phyloP scores from a whole-genome alignment of 805 yeast species.

The Saccharomycopsis olivae region DNA sequence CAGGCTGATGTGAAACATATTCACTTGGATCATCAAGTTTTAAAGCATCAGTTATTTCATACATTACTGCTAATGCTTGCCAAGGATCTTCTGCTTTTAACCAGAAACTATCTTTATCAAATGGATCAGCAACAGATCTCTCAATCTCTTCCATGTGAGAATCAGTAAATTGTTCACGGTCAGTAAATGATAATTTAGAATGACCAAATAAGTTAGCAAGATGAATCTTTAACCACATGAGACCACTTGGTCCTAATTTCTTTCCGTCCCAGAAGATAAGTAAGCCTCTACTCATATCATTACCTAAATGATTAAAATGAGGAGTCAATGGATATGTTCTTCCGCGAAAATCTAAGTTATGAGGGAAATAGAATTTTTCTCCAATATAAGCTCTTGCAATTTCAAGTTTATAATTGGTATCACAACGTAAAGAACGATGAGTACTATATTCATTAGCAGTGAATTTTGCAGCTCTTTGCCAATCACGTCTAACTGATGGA shows the following conservation, averaged over 20 bases:
- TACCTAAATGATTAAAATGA: conserved; percentile 72
- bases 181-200: conserved; percentile 60
- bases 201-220: conserved; percentile 63
- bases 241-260: conserved; percentile 50
- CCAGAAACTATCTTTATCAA: conserved; percentile 55
- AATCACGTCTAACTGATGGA: conserved; percentile 58
- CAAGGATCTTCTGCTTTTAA: conserved; percentile 68
- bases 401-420: conserved; percentile 84
- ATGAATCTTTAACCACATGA: conserved; percentile 69
- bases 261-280: conserved; percentile 71
- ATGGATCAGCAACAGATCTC: conserved; percentile 56
- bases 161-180: conserved; percentile 50
- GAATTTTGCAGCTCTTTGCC: conserved; percentile 52
- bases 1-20: conserved; percentile 61
- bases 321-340: conserved; percentile 78
- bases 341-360: conserved; percentile 73
- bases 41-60: conserved; percentile 53
- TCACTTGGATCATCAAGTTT: conserved; percentile 53
- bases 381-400: conserved; percentile 90
- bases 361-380: conserved; percentile 70
- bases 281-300: conserved; percentile 65
- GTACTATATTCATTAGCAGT: conserved; percentile 51
- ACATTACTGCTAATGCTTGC: conserved; percentile 66
- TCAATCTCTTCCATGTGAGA: conserved; percentile 43
- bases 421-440: conserved; percentile 83